These are phyloP conservation scores for Xerocomellus intermedius DNA, from an alignment of 768 basidiomycete genomes.

Conservation along the genomic window DNA sequence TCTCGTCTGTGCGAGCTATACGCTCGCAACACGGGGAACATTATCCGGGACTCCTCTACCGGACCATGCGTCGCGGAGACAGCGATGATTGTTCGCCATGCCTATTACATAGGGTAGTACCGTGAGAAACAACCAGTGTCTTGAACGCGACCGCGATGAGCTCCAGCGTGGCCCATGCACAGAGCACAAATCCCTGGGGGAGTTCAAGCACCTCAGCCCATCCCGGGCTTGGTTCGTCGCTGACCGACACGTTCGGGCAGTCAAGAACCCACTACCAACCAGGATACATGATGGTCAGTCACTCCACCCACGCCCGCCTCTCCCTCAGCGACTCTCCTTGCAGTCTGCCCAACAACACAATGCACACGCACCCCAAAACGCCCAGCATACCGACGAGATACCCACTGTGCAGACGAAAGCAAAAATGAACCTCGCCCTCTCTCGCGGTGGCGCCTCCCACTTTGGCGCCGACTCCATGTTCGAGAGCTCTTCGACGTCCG, in stretches of 20 bases:
- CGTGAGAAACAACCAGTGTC: conserved; percentile 6
- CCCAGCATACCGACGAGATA: conserved; percentile 67
- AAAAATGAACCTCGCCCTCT: conserved; percentile 69
- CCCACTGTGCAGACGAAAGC: conserved; percentile 79
- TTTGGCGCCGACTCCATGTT: conserved; percentile 89
- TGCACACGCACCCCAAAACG: conserved; percentile 52
- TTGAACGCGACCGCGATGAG: conserved; percentile 14
- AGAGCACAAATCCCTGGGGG: conserved; percentile 53
- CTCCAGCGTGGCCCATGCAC: conserved; percentile 37
- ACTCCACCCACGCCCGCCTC: background rate
- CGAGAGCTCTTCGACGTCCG: conserved; percentile 49
- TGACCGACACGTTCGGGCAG: conserved; percentile 68
- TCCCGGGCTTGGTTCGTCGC: conserved; percentile 46
- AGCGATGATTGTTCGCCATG: too few species aligned
- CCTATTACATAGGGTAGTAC: too few species aligned
- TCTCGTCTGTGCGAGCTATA: background rate
- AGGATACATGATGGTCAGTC: conserved; percentile 74
- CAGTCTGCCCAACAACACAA: conserved; percentile 65
- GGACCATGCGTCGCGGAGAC: too few species aligned
- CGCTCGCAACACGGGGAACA: too few species aligned
- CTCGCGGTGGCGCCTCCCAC: conserved; percentile 62
- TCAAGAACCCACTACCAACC: conserved; percentile 77
- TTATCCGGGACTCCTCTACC: too few species aligned
- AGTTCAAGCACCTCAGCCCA: conserved; percentile 42
- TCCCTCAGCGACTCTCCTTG: background rate